Base-by-base conservation (phyloP, 495 filamentous ascomycete species). In the Stereocaulon alpinum region DNA sequence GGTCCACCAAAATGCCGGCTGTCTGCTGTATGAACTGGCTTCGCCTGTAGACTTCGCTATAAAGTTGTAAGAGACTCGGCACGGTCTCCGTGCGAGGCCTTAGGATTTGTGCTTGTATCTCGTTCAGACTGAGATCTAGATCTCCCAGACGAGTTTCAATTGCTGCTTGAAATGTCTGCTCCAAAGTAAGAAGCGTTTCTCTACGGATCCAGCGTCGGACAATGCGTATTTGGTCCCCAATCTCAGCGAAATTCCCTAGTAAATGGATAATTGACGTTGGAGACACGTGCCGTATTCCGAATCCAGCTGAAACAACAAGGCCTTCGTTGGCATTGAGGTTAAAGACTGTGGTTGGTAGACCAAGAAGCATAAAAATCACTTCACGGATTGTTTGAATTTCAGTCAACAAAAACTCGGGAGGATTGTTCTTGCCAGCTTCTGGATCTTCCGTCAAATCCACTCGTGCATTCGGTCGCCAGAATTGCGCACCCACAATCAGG, bases 331-430 rank as follows among this genome's bases (percentile, higher is more conserved):
- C 76, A 40, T 72, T 50, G 9, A 68, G 68, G 67, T 64, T 64
- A 58, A 87, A 95, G 6, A 95, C 68, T 20, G 81, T 84, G 0
- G 88, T 94, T 40, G 84, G 81, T 20, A 95, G 72, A 0, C 89
- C 91, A 37, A 81, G 77, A 1, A 97, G 79, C 89, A 95, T 92
- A 63, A 87, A 91, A 1, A 95, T 73, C 1, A 82, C 76, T 63
- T 97, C 91, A 44, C 91, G 83, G 37, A 91, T 74, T 5, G 83
- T 68, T 57, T 92, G 86, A 2, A 87, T 72, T 65, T 93, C 90
- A 0, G 87, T 83, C 40, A 94, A 71, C 3, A 73, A 54, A 5
- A 70, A 69, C 64, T 80, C 27, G 4, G 50, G 30, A 20, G 27
- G 14, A 40, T 41, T 72, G 64, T 75, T 60, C 55, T 72, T 62